Evolutionary conservation across 257 asterid genomes (phyloP), one percentile per base, ranked within the genome.

Genomic region (Penstemon barbatus): DNA sequence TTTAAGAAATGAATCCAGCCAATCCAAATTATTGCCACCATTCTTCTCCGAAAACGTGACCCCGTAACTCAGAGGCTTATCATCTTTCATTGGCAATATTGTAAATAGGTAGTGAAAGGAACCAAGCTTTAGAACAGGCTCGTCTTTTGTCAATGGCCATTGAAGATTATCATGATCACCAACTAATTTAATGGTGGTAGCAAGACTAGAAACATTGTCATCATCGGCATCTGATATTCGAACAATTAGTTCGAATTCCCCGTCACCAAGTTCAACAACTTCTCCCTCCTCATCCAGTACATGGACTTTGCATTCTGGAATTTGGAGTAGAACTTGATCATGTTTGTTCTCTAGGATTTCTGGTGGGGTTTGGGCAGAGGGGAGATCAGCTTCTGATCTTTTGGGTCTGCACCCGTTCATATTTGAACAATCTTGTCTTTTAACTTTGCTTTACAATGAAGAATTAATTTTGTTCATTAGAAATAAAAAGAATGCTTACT

Each of bases 101-200:
- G 97, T 82, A 74, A 88, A 90, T 7, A 90, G 77, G 61, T 90
- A 86, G 70, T 81, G 78, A 36, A 74, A 62, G 15, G 84, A 77
- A 67, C 81, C 90, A 13, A 88, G 84, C 78, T 88, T 89, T 25
- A 91, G 92, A 6, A 91, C 82, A 1, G 97, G 97, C 76, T 88
- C 96, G 62, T 88, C 97, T 76, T 79, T 86, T 2, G 96, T 85
- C 41, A 91, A 67, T 0, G 97, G 95, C 97, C 96, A 91, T 36
- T 91, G 96, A 42, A 91, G 89, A 54, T 82, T 88, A 12, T 79
- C 33, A 25, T 25, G 33, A 25, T 25, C 33, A 25, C 33, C 82
- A 3, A 89, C 95, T 19, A 88, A 85, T 73, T 85, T 88, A 2
- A 88, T 58, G 54, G 81, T 71, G 10, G 95, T 88, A 5, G 96